Evolutionary conservation across 768 basidiomycete genomes (phyloP).

Genomic region (Podaxis carcinomalis): DNA sequence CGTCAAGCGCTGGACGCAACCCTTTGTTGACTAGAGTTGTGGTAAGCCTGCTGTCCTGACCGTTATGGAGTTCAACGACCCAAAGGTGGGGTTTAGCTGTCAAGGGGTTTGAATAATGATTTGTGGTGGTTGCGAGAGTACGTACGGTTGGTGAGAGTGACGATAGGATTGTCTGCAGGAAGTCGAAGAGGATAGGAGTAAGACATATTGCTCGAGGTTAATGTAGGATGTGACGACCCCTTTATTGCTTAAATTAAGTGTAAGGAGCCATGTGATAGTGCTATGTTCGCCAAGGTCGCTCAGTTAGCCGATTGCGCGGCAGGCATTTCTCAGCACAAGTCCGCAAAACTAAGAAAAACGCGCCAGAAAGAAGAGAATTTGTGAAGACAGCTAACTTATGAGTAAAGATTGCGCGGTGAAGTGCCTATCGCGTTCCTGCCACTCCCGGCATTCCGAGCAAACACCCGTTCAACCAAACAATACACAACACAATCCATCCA

Average conservation of each 20-base stretch:
- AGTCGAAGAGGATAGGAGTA: slow-evolving; percentile 1
- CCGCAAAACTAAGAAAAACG: too few relatives aligned
- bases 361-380: neutral
- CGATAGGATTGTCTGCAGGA: slow-evolving; percentile 32
- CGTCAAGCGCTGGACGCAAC: slow-evolving; percentile 66
- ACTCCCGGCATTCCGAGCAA: slow-evolving; percentile 9
- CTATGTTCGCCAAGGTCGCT: neutral
- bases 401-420: neutral
- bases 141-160: slow-evolving; percentile 69
- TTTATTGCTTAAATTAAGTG: neutral
- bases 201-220: neutral
- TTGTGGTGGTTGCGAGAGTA: neutral
- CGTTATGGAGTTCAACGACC: slow-evolving; percentile 81
- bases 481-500: slow-evolving; percentile 17
- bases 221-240: neutral
- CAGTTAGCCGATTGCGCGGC: neutral
- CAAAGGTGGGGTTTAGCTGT: slow-evolving; percentile 59
- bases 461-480: slow-evolving; percentile 19
- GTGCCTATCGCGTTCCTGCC: neutral
- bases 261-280: neutral
- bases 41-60: slow-evolving; percentile 68
- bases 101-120: neutral
- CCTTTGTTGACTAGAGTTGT: slow-evolving; percentile 51
- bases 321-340: neutral
- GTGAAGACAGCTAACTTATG: neutral